Evolutionary conservation across 441 rosid species (phyloP), one percentile per base, ranked within the genome.

Genomic region (Euphorbia schlechtendalii): DNA sequence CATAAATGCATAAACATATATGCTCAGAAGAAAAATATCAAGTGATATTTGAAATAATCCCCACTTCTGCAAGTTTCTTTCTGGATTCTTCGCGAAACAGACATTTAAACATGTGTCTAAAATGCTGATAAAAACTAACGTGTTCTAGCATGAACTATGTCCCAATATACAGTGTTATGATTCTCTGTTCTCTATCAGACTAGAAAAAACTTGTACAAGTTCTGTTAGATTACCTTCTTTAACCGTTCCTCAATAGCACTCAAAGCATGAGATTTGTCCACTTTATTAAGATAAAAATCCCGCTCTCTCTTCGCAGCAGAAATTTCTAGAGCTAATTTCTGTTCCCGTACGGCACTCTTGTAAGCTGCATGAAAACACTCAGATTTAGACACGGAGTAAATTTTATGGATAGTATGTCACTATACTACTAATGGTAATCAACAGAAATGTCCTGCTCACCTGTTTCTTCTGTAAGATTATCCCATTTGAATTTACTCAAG

Each of bases 401-500:
- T 28, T 52, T 12, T n/a, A 36, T 64, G n/a, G n/a, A n/a, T n/a
- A n/a, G n/a, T n/a, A n/a, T n/a, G n/a, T n/a, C n/a, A n/a, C n/a
- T n/a, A n/a, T n/a, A n/a, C n/a, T n/a, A n/a, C n/a, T n/a, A n/a
- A n/a, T n/a, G n/a, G n/a, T n/a, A n/a, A n/a, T n/a, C n/a, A n/a
- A n/a, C n/a, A n/a, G n/a, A n/a, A n/a, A n/a, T n/a, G n/a, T n/a
- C n/a, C n/a, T n/a, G n/a, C n/a, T 0, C 85, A 93, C 99, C 97
- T 10, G 80, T 88, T 73, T 93, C 97, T 66, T 82, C 91, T 3
- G 90, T 86, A 63, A 90, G 96, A 82, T 90, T 89, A 38, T 93
- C 99, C 99, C 99, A 93, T 70, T 86, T 88, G 82, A 93, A 93
- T 80, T 90, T 88, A 66, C 90, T 88, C 64, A 93, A 78, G 81